These are phyloP conservation scores for Noccaea bulbosa DNA, from an alignment of 345 rosid genomes.

Conservation along the genomic window DNA sequence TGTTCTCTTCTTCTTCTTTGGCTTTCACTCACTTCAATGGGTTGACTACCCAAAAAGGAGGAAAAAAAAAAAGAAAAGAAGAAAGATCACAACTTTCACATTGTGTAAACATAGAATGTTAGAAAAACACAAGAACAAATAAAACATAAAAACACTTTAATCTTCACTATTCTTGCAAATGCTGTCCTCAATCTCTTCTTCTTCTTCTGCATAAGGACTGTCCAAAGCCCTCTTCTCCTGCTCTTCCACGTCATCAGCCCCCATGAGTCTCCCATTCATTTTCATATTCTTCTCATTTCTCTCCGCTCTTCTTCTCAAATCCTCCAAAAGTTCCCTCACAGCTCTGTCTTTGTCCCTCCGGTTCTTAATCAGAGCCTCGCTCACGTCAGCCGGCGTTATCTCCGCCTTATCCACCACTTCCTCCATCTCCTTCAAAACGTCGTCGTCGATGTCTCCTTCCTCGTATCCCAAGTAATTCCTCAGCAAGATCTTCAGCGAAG, in stretches of 20 bases:
- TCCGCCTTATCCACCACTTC: conserved; percentile 49
- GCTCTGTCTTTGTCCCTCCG: conserved; percentile 28
- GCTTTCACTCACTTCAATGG: conserved; percentile 12
- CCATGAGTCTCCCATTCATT: background rate
- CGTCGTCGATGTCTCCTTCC: conserved; percentile 40
- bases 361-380: conserved; percentile 38
- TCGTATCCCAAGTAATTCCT: conserved; percentile 36
- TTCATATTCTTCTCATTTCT: conserved; percentile 17
- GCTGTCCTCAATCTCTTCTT: conserved; percentile 31
- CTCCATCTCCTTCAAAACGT: conserved; percentile 44
- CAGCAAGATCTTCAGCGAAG: conserved; percentile 32
- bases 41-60: conserved; percentile 8
- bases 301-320: conserved; percentile 25
- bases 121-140: conserved; percentile 11
- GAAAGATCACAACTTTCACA: conserved; percentile 26
- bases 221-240: conserved; percentile 34
- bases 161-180: conserved; percentile 36
- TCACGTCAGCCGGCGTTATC: conserved; percentile 41
- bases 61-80: no score
- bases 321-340: conserved; percentile 18
- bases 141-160: background rate
- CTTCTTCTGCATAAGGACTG: conserved; percentile 13
- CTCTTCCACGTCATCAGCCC: conserved; percentile 28
- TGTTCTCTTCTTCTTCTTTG: background rate
- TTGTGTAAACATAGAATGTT: conserved; percentile 17